Percentiles rank a stretch among this genome's conserved stretches.
Conservation (phyloP, 2,329 filamentous ascomycete species). For the Fusarium continuum region DNA sequence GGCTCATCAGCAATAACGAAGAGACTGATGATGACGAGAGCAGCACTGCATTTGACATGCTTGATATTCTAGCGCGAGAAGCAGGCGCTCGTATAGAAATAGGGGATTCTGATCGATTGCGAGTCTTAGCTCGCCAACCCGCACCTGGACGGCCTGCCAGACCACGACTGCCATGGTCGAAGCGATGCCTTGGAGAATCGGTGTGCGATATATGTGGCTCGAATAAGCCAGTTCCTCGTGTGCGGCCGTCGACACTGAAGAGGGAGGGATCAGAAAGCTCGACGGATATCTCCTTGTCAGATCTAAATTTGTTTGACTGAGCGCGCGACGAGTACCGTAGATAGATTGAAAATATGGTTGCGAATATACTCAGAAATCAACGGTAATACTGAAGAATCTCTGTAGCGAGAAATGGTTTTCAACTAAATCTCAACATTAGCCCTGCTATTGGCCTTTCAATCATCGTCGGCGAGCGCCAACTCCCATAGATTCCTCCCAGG, state of each 20-base stretch:
- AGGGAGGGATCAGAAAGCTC: background rate
- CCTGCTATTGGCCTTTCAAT: too few species aligned
- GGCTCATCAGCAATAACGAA: background rate
- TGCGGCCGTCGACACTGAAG: background rate
- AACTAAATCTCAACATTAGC: too few species aligned
- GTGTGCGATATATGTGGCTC: background rate
- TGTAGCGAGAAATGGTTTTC: too few species aligned
- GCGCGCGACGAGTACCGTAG: too few species aligned
- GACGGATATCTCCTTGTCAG: background rate
- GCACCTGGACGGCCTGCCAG: background rate
- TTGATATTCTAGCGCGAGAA: background rate
- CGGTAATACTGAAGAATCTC: too few species aligned
- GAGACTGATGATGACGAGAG: background rate
- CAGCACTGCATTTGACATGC: background rate
- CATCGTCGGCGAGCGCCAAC: too few species aligned
- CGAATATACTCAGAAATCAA: too few species aligned
- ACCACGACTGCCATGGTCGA: background rate
- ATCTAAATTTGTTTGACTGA: background rate
- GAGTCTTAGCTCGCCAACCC: background rate
- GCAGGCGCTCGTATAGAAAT: background rate
- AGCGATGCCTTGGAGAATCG: background rate
- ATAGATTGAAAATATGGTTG: too few species aligned
- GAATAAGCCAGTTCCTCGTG: background rate
- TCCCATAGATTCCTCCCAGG: slow-evolving; percentile 24
- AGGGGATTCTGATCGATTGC: background rate